These are phyloP conservation scores for Chrysochromulina parva DNA, from an alignment of 78 protist genomes.

Conservation along the genomic window DNA sequence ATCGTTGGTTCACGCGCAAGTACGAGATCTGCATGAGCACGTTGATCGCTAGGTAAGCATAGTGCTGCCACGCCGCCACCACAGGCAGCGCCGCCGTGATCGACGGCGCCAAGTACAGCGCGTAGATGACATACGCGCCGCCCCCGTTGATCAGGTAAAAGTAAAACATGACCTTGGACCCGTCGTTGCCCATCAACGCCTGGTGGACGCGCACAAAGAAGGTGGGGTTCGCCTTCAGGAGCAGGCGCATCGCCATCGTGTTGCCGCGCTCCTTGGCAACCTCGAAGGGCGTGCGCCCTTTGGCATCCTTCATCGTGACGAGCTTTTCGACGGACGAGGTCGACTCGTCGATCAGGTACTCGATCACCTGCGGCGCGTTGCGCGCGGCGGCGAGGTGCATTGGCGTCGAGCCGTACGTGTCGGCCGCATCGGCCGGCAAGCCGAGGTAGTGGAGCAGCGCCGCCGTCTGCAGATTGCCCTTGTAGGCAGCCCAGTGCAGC, in stretches of 20 bases:
- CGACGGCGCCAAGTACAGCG: neutral
- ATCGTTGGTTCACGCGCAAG: neutral
- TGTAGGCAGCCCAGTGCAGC: conserved; percentile 24
- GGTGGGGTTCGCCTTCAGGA: neutral
- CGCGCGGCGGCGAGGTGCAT: neutral
- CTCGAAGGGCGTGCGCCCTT: conserved; percentile 10
- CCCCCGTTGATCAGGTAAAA: neutral
- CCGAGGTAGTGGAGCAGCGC: conserved; percentile 5
- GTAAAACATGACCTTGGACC: neutral
- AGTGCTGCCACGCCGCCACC: neutral
- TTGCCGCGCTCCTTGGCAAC: neutral
- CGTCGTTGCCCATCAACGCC: neutral
- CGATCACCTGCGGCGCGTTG: neutral
- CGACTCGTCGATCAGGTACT: neutral
- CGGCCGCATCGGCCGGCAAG: neutral
- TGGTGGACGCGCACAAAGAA: neutral
- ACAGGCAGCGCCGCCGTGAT: neutral
- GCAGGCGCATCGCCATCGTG: neutral
- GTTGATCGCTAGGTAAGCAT: neutral
- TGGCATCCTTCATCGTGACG: neutral
- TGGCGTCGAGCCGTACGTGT: neutral
- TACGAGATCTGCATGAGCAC: neutral
- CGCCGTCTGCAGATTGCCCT: neutral
- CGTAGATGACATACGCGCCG: neutral
- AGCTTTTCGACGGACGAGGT: neutral